A percentile compares a stretch with the other conserved stretches of the same genome.
These are phyloP conservation scores for Sporodiniella umbellata DNA, from an alignment of 371 early-diverging fungal genomes.

Conservation along the genomic window DNA sequence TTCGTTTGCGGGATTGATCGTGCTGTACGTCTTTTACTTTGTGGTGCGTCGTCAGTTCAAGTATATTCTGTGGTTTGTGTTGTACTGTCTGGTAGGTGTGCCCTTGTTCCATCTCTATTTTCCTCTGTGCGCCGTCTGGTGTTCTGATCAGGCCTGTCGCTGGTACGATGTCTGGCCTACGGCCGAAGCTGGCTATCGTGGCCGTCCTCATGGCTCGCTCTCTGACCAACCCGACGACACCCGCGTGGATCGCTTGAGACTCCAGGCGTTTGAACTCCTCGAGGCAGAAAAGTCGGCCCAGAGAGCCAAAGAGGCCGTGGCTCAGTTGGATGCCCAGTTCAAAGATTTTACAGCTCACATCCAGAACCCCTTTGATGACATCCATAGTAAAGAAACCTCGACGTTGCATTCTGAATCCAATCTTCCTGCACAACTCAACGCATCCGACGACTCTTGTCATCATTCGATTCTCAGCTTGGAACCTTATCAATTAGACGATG, in stretches of 20 bases:
- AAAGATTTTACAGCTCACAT: conserved; percentile 39
- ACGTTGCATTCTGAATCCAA: no score
- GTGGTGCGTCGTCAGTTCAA: conserved; percentile 41
- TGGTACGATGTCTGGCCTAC: conserved; percentile 54
- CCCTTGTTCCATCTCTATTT: conserved; percentile 44
- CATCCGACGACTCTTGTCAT: not conserved
- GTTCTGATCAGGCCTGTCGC: conserved; percentile 25
- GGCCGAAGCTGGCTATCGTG: conserved; percentile 3
- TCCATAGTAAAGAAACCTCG: no score
- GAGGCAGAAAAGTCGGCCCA: conserved; percentile 33
- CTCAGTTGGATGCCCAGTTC: conserved; percentile 43
- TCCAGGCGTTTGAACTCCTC: conserved; percentile 32
- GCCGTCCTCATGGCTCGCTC: conserved; percentile 39
- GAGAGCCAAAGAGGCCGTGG: conserved; percentile 33
- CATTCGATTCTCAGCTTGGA: conserved; percentile 18
- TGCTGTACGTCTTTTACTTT: conserved; percentile 40
- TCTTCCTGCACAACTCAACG: no score
- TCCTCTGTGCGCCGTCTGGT: conserved; percentile 40
- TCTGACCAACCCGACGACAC: no score
- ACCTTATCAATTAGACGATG: conserved; percentile 3
- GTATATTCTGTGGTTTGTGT: conserved; percentile 43
- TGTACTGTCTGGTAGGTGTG: conserved; percentile 33
- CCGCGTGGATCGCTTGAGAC: conserved; percentile 29
- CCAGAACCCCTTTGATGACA: conserved; percentile 42
- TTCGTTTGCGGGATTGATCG: conserved; percentile 28